Evolutionary conservation across 164 flowering plant species (phyloP).

Genomic region (Hamamelis virginiana): DNA sequence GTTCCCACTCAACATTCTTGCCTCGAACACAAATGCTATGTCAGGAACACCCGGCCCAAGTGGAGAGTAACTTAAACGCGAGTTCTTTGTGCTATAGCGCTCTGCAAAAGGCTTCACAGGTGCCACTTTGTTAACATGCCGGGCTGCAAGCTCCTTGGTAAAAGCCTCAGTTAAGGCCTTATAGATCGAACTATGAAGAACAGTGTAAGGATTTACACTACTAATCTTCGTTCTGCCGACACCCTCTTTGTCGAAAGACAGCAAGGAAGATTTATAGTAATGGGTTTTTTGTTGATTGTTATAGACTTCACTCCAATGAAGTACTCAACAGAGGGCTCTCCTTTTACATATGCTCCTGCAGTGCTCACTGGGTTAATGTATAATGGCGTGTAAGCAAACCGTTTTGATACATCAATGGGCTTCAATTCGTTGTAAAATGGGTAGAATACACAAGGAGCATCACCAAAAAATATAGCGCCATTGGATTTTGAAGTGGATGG

Average conservation of each 20-base stretch:
- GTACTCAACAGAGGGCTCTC: slow-evolving; percentile 33
- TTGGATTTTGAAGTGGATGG: slow-evolving; percentile 3
- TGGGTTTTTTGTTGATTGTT: slow-evolving; percentile 16
- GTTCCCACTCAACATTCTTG: slow-evolving; percentile 41
- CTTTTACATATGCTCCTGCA: slow-evolving; percentile 4
- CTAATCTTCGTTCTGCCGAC: slow-evolving; percentile 53
- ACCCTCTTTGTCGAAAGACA: slow-evolving; percentile 26
- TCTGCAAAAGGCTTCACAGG: slow-evolving; percentile 37
- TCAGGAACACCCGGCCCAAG: slow-evolving; percentile 37
- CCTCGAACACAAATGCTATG: slow-evolving; percentile 44
- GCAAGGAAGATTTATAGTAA: slow-evolving; percentile 22
- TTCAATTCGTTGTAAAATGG: neutral
- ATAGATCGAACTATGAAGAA: slow-evolving; percentile 42
- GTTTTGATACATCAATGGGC: slow-evolving; percentile 12
- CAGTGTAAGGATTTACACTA: slow-evolving; percentile 48
- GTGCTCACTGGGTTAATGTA: slow-evolving; percentile 21
- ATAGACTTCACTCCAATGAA: slow-evolving; percentile 37
- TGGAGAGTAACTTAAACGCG: slow-evolving; percentile 14
- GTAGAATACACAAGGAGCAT: slow-evolving; percentile 7
- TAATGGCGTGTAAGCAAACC: slow-evolving; percentile 24
- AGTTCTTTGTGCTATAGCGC: slow-evolving; percentile 27
- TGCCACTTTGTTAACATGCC: slow-evolving; percentile 27
- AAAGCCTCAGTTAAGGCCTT: slow-evolving; percentile 30
- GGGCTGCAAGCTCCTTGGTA: neutral
- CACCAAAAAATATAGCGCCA: slow-evolving; percentile 20